Conservation (phyloP, 139 green algal genomes). For the Pseudopediastrum boryanum region DNA sequence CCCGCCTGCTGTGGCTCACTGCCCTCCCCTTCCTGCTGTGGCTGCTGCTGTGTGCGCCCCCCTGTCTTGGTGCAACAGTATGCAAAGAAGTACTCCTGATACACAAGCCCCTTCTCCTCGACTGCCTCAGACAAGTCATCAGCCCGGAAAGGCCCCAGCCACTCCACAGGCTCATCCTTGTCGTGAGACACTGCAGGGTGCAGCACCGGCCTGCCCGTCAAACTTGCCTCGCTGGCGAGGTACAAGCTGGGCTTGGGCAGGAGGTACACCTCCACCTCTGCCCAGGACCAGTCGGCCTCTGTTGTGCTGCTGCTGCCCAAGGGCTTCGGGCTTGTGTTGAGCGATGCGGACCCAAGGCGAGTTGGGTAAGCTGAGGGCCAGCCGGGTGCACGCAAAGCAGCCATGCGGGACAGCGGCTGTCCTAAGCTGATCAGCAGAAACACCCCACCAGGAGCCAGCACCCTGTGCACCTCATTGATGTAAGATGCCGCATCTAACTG, state of each 20-base stretch:
- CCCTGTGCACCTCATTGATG: slow-evolving; percentile 36
- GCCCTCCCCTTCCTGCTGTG: neutral
- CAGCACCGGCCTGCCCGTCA: slow-evolving; percentile 12
- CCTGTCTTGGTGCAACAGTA: slow-evolving; percentile 30
- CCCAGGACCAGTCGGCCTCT: slow-evolving; percentile 4
- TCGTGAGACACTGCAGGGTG: neutral
- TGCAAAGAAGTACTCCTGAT: slow-evolving; percentile 41
- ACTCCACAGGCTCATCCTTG: slow-evolving; percentile 42
- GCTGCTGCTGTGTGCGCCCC: neutral
- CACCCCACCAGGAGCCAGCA: slow-evolving; percentile 37
- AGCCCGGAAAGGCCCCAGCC: slow-evolving; percentile 35
- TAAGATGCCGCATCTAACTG: slow-evolving; percentile 30
- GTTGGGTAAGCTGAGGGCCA: neutral
- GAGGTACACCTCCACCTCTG: slow-evolving; percentile 32
- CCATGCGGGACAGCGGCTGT: slow-evolving; percentile 23
- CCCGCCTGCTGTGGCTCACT: neutral
- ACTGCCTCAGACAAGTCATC: slow-evolving; percentile 13
- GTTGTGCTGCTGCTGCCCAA: neutral
- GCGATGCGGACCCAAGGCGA: neutral
- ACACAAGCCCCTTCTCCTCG: slow-evolving; percentile 14
- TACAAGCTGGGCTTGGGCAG: slow-evolving; percentile 49
- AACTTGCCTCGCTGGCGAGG: slow-evolving; percentile 24
- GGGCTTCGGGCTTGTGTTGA: neutral
- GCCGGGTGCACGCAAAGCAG: slow-evolving; percentile 8
- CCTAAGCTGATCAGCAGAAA: slow-evolving; percentile 50